These are phyloP conservation scores for Populus ilicifolia DNA, from an alignment of 345 rosid genomes.

Conservation along the genomic window DNA sequence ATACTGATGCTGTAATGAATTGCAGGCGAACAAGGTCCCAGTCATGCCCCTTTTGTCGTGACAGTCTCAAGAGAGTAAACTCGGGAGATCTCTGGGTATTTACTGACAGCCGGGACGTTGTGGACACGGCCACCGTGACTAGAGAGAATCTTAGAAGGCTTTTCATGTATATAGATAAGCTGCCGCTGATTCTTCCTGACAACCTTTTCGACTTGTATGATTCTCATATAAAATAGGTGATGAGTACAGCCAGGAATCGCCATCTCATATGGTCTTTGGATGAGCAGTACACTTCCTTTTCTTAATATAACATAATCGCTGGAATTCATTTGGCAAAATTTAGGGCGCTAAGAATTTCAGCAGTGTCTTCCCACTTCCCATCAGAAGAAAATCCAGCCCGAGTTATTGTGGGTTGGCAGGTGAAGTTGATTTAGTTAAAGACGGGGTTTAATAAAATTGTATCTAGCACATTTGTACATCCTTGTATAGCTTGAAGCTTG, in stretches of 20 bases:
- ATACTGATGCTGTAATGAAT: background rate
- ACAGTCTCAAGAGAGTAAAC: constrained; percentile 18
- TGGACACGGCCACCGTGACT: constrained; percentile 4
- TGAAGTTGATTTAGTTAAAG: constrained; percentile 18
- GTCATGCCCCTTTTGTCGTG: constrained; percentile 17
- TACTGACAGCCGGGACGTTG: constrained; percentile 2
- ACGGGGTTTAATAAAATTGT: constrained; percentile 19
- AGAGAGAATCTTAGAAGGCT: constrained; percentile 16
- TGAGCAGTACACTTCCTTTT: background rate
- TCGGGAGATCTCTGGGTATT: constrained; percentile 17
- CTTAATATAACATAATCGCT: background rate
- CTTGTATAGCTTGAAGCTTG: constrained; percentile 32
- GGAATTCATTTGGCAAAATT: background rate
- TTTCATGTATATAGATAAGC: constrained; percentile 16
- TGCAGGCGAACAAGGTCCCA: constrained; percentile 18
- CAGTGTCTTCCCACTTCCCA: constrained; percentile 9
- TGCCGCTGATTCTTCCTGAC: constrained; percentile 10
- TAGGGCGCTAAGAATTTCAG: background rate
- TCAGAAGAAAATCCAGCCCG: constrained; percentile 9
- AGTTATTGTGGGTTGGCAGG: constrained; percentile 12
- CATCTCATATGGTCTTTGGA: background rate
- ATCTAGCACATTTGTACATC: constrained; percentile 36
- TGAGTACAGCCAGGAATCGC: background rate
- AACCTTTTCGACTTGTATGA: constrained; percentile 9
- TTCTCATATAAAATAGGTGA: constrained; percentile 10